These are phyloP conservation scores for Kuraishia molischiana DNA, from an alignment of 805 yeast species.

Conservation along the genomic window DNA sequence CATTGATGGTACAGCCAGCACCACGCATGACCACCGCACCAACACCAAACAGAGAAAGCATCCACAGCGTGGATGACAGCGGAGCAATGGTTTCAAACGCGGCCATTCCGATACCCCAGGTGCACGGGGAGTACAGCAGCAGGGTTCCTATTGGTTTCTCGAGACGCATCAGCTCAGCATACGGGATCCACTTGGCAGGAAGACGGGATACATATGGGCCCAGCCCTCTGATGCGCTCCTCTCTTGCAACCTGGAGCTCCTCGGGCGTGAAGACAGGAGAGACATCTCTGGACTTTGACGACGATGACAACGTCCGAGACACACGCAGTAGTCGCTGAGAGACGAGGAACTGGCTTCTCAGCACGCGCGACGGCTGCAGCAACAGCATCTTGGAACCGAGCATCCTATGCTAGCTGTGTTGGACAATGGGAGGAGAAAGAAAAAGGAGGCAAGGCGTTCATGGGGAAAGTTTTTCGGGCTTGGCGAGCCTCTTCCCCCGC, in stretches of 20 bases:
- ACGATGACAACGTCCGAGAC: neutral
- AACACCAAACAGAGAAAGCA: constrained; percentile 60
- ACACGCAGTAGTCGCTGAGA: neutral
- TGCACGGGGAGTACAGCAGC: constrained; percentile 72
- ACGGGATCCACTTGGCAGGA: constrained; percentile 75
- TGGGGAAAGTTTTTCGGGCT: no score
- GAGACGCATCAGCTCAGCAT: constrained; percentile 82
- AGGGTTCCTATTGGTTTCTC: constrained; percentile 97
- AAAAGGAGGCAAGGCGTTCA: no score
- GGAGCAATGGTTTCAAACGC: constrained; percentile 69
- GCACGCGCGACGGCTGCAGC: neutral
- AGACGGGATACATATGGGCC: constrained; percentile 45
- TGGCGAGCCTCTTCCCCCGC: no score
- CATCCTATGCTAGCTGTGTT: no score
- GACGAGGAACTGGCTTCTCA: neutral
- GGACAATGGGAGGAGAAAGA: no score
- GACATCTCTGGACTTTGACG: neutral
- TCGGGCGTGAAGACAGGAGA: constrained; percentile 20
- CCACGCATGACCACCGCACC: constrained; percentile 94
- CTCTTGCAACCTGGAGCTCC: constrained; percentile 40
- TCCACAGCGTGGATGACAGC: constrained; percentile 45
- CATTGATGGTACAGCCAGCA: constrained; percentile 96
- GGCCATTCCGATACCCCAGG: constrained; percentile 92
- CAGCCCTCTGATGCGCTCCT: constrained; percentile 37
- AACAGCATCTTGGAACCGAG: neutral